Evolutionary conservation across 306 rosid genomes (phyloP), one percentile per base, ranked within the genome.

Genomic region (Cicer arietinum): DNA sequence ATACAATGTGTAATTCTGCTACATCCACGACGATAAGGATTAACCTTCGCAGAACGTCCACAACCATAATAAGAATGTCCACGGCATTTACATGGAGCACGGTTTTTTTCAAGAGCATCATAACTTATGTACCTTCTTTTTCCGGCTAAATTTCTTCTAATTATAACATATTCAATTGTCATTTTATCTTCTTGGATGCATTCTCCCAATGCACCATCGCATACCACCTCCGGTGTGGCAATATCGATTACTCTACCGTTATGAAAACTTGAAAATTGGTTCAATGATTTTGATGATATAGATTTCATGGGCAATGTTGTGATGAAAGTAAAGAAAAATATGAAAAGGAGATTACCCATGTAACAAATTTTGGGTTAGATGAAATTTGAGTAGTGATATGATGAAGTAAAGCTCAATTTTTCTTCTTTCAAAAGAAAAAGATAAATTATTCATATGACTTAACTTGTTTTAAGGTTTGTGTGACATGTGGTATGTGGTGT

Each of bases 21-120:
- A 80, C 91, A 87, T 7, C 89, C 85, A 6, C 90, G 90, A 0
- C 6, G 2, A 13, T 84, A 87, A 61, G 89, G 88, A 69, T 89
- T 89, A 47, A 78, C 90, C 74, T 13, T 17, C 1, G 17, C 42
- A 25, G 42, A 25, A 58, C 14, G 8, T 17, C 71, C 67, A 56
- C 91, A 87, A 61, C 77, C 76, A 54, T 89, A 89, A 70, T 89
- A 89, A 12, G 94, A 89, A 4, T 7, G 10, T 30, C 91, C 94
- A 0, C 86, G 88, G 7, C 16, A 18, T 0, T 50, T 7, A 17
- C 86, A 83, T 4, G 91, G 91, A 6, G 79, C 46, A 0, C 9
- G 20, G 17, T 87, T 66, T 8, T 60, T 50, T 59, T 22, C 80
- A 0, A 89, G 69, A 43, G 90, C 94, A 12, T 70, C 81, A 13